A percentile compares a stretch with the other conserved stretches of the same genome.
phyloP scores from a whole-genome alignment of 2,329 filamentous ascomycete genomes.

The Diaporthe humulicola region DNA sequence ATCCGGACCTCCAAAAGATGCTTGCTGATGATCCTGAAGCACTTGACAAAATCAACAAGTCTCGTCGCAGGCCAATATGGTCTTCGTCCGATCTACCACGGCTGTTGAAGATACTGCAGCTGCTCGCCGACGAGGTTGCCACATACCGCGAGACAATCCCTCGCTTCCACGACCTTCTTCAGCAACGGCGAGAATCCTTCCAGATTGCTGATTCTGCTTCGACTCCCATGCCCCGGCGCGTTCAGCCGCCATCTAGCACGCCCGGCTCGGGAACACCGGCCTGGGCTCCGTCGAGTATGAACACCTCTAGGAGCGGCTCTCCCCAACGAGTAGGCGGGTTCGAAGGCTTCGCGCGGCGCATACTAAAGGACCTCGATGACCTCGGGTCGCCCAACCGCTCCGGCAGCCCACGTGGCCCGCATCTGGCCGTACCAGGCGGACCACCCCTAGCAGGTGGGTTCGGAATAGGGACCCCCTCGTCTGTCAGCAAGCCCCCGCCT shows the following conservation, averaged over 20 bases:
- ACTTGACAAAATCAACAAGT: conserved; percentile 62
- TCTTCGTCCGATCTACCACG: conserved; percentile 61
- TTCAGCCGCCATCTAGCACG: conserved; percentile 41
- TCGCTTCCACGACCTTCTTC: conserved; percentile 80
- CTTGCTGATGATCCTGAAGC: conserved; percentile 55
- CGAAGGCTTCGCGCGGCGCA: conserved; percentile 73
- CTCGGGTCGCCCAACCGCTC: conserved; percentile 66
- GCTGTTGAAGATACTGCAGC: conserved; percentile 70
- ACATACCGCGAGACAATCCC: conserved; percentile 75
- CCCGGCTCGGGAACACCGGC: conserved; percentile 45
- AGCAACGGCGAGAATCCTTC: conserved; percentile 74
- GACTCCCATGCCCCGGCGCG: conserved; percentile 46
- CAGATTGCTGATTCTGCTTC: conserved; percentile 68
- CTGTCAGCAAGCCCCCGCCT: conserved; percentile 51
- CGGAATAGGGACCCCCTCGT: conserved; percentile 49
- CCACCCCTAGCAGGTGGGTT: conserved; percentile 42
- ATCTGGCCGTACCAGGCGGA: conserved; percentile 50
- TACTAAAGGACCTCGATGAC: conserved; percentile 73
- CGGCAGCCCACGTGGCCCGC: conserved; percentile 63
- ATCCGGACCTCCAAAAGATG: conserved; percentile 24
- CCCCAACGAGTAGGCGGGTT: conserved; percentile 67
- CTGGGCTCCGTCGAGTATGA: conserved; percentile 58
- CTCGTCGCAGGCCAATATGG: conserved; percentile 68
- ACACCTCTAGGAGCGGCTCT: conserved; percentile 63
- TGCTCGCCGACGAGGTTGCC: conserved; percentile 72